Base-by-base conservation (phyloP, 2,329 filamentous ascomycete genomes). In the Trichoderma cornu-damae region DNA sequence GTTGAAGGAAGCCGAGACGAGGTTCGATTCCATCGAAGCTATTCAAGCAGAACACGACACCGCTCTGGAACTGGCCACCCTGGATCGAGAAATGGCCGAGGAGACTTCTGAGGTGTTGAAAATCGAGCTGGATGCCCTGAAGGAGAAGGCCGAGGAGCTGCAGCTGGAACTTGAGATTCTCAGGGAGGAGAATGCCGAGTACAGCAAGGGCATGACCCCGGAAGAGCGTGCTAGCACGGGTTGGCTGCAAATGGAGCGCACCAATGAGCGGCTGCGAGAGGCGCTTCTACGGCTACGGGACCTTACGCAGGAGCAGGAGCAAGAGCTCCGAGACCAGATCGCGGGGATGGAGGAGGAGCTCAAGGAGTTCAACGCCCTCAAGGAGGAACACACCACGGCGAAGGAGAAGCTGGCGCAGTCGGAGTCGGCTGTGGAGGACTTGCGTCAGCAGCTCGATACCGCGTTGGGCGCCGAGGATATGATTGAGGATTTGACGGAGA, bases 1-100 rank as follows among this genome's bases (percentile, higher is more conserved):
- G 65, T 70, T 95, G 42, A 91, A 90, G 66, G 89, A 95, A 64
- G 82, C 86, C 0, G 85, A 94, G 67, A 72, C 79, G 18, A 83
- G 82, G 47, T 78, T 91, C 18, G 84, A 88, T 57, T 70, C 71
- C 0, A 77, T 94, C 2, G 89, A 93, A 64, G 79, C 81, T 28
- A 77, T 88, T 54, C 87, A 94, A 68, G 88, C 89, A 6, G 91
- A 96, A 63, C 86, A 95, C 70, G 94, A 97, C 28, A 82, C 86
- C 3, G 83, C 88, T 6, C 75, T 96, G 67, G 94, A 99, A 72
- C 83, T 94, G 72, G 90, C 91, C 6, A 87, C 89, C 0, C 77
- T 99, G 24, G 94, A 99, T 69, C 85, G 90, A 43, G 93, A 99
- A 71, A 96, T 97, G 89, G 94, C 94, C 0, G 92, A 99, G 71